A percentile compares a stretch with the other conserved stretches of the same genome.
phyloP scores from a whole-genome alignment of 139 green algal genomes.

The Diplosphaera chodatii region DNA sequence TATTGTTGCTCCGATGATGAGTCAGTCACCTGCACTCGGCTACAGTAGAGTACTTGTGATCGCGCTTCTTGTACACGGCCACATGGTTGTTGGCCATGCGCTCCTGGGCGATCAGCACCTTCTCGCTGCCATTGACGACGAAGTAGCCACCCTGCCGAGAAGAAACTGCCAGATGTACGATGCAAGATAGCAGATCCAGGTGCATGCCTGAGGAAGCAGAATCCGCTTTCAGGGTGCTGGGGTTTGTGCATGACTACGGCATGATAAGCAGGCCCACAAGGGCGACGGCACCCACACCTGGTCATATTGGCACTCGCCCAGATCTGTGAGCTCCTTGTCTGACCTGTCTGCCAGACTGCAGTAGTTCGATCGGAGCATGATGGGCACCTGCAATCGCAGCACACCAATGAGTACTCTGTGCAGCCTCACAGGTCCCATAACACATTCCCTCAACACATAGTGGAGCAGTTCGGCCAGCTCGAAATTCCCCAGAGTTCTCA shows the following conservation, averaged over 20 bases:
- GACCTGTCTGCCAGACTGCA: slow-evolving; percentile 78
- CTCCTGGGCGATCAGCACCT: slow-evolving; percentile 97
- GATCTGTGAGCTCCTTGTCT: slow-evolving; percentile 78
- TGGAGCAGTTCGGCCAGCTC: too few species aligned
- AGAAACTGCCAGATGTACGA: too few species aligned
- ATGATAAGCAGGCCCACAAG: too few species aligned
- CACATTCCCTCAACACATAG: too few species aligned
- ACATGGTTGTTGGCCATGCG: slow-evolving; percentile 97
- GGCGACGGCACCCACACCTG: too few species aligned
- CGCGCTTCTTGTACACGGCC: slow-evolving; percentile 97
- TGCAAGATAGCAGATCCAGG: too few species aligned
- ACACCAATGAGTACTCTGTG: too few species aligned
- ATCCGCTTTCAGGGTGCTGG: too few species aligned
- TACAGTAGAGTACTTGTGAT: slow-evolving; percentile 88
- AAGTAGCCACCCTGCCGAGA: slow-evolving; percentile 90
- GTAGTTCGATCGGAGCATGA: slow-evolving; percentile 94
- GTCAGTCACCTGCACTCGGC: slow-evolving; percentile 63
- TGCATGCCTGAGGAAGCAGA: too few species aligned
- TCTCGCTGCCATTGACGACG: slow-evolving; percentile 97
- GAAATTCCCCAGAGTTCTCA: background rate
- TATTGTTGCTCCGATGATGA: background rate
- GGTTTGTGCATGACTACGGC: too few species aligned
- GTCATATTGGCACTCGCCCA: slow-evolving; percentile 97
- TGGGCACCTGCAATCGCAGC: slow-evolving; percentile 74
- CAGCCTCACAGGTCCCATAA: too few species aligned